Evolutionary conservation across 2,329 filamentous ascomycete species (phyloP), one percentile per base, ranked within the genome.

Genomic region (Diaporthe nobilis): DNA sequence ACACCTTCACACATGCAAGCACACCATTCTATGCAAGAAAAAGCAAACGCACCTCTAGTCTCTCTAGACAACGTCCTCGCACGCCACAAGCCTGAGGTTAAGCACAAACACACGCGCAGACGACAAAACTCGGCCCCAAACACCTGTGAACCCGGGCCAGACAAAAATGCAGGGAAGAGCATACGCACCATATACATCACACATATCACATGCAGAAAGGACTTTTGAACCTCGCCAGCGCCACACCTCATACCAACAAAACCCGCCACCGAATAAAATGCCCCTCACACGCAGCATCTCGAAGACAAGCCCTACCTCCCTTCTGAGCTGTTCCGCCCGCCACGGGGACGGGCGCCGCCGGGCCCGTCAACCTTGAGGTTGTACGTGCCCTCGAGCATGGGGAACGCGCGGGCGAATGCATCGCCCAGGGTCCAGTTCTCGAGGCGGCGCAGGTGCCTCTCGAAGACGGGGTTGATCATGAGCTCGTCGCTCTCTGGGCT

Each of bases 391-490:
- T 80, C 84, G 76, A 94, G 81, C 12, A 82, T 82, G 0, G 95
- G 94, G 79, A 93, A 95, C 0, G 89, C 86, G 77, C 89, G 87
- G 31, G 89, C 88, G 83, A 97, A 97, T 2, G 87, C 86, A 7
- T 90, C 88, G 0, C 95, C 95, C 2, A 98, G 81, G 75, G 91
- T 93, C 95, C 96, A 98, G 80, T 98, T 98, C 76, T 92, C 90
- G 53, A 95, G 81, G 58, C 94, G 89, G 4, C 93, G 85, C 67
- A 98, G 81, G 82, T 98, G 95, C 51, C 91, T 88, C 84, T 97
- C 94, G 82, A 98, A 98, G 0, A 95, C 94, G 0, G 95, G 95
- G 78, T 97, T 98, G 77, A 98, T 95, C 78, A 94, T 88, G 76
- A 95, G 87, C 80, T 95, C 93, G 12, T 93, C 91, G 7, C 85